Percentiles rank a stretch among this genome's conserved stretches.
phyloP scores from a whole-genome alignment of 2,329 filamentous ascomycete species.

The Drechslerella dactyloides region DNA sequence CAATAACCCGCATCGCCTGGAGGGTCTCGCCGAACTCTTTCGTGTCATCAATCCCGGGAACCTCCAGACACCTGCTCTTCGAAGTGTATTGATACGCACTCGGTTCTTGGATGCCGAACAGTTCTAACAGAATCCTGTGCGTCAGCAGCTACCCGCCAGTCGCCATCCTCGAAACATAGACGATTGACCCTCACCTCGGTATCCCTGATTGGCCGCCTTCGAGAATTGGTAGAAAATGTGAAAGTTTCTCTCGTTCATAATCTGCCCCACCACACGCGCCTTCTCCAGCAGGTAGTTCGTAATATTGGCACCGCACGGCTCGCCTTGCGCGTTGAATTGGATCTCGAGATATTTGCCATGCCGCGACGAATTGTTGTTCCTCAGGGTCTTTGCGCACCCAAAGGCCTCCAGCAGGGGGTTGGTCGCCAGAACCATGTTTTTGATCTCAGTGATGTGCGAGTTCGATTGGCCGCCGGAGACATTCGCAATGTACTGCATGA shows the following conservation, averaged over 20 bases:
- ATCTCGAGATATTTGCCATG: slow-evolving; percentile 99
- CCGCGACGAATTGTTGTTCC: slow-evolving; percentile 98
- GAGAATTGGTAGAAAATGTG: slow-evolving; percentile 99
- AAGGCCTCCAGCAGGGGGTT: slow-evolving; percentile 99
- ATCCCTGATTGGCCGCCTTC: slow-evolving; percentile 81
- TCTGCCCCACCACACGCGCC: slow-evolving; percentile 96
- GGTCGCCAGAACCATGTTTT: slow-evolving; percentile 96
- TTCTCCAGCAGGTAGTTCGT: slow-evolving; percentile 93
- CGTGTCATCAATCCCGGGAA: slow-evolving; percentile 89
- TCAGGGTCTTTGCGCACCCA: slow-evolving; percentile 96
- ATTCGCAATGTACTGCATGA: slow-evolving; percentile 99
- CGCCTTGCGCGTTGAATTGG: slow-evolving; percentile 93
- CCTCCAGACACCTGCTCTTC: slow-evolving; percentile 90
- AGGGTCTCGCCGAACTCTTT: slow-evolving; percentile 89
- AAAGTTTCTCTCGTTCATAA: slow-evolving; percentile 96
- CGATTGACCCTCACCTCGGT: slow-evolving; percentile 77
- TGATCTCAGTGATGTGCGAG: slow-evolving; percentile 91
- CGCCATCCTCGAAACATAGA: slow-evolving; percentile 81
- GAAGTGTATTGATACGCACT: slow-evolving; percentile 94
- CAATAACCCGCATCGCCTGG: slow-evolving; percentile 93
- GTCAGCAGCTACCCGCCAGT: slow-evolving; percentile 88
- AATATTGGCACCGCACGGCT: slow-evolving; percentile 98
- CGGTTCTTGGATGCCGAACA: slow-evolving; percentile 79
- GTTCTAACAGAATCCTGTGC: slow-evolving; percentile 80
- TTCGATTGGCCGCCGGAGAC: slow-evolving; percentile 78